Evolutionary conservation across 345 rosid species (phyloP), one percentile per base, ranked within the genome.

Genomic region (Mangifera indica): DNA sequence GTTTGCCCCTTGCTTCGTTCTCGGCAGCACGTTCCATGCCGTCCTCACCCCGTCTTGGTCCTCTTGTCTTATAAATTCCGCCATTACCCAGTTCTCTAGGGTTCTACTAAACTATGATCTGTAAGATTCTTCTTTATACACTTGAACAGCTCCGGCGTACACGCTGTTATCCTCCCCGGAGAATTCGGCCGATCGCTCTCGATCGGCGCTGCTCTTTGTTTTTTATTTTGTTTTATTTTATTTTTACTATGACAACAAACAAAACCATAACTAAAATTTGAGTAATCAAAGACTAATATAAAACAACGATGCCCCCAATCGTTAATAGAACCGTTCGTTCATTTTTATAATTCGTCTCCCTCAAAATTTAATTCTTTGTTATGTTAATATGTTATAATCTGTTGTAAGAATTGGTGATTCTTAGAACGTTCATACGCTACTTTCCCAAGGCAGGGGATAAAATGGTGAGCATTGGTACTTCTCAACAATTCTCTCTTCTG

Each of bases 21-120:
- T 92, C 6, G 98, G 97, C 21, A 93, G 76, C 72, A 91, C 93
- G 81, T 93, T 93, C 98, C 98, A 93, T 17, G 96, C 74, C 92
- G 89, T 91, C 44, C 97, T 63, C 40, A 89, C 86, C 1, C 97
- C 92, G 49, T 91, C 97, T 77, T 86, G 92, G 60, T 77, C 85
- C 78, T 89, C 97, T 52, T 89, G 84, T 82, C 84, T 94, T 70
- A 67, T 64, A 73, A 91, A 89, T 59, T 89, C 94, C 79, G 85
- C 83, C 93, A 87, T 87, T 72, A 48, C 3, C 56, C 37, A 63
- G 1, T 21, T 18, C 17, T 12, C 17, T 9, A 59, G 32, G 42
- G 5, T 25, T 21, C 59, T 55, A 5, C 24, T 55, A 7, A 56
- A 1, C 15, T 62, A 37, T 37, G 1, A 6, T 7, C 42, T 7